phyloP scores from a whole-genome alignment of 129 eudicot genomes.

The Lonicera japonica region DNA sequence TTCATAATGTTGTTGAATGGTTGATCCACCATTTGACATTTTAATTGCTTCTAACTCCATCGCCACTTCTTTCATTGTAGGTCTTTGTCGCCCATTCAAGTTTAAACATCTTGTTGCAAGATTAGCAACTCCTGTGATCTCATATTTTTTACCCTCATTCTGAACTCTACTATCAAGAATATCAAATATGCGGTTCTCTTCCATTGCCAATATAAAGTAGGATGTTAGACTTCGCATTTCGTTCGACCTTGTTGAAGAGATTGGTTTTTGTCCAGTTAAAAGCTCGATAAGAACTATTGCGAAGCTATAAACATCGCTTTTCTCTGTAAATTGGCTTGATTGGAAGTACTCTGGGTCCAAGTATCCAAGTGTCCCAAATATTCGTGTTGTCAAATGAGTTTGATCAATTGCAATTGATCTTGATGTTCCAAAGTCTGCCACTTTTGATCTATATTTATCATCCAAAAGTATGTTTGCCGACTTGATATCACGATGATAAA shows the following conservation, averaged over 20 bases:
- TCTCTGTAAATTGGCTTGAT: too few relatives aligned
- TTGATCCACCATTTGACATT: neutral
- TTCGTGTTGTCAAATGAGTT: neutral
- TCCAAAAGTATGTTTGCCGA: neutral
- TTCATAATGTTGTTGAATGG: neutral
- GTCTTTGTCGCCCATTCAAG: neutral
- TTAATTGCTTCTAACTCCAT: neutral
- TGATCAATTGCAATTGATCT: neutral
- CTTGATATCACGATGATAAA: constrained; percentile 1
- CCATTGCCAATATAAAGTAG: neutral
- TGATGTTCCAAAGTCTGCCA: neutral
- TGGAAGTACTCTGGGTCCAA: neutral
- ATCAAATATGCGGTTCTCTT: neutral
- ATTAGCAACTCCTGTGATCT: neutral
- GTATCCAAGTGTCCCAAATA: neutral
- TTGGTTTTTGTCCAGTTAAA: too few relatives aligned
- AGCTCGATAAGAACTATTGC: too few relatives aligned
- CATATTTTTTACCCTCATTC: neutral
- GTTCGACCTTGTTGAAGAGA: neutral
- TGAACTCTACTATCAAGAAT: neutral
- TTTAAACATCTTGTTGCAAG: neutral
- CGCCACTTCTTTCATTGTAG: neutral
- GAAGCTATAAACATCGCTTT: too few relatives aligned
- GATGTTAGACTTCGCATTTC: neutral
- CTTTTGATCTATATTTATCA: constrained; percentile 1